phyloP scores from a whole-genome alignment of 78 protist genomes.

The Dictyostelium brefeldianum region DNA sequence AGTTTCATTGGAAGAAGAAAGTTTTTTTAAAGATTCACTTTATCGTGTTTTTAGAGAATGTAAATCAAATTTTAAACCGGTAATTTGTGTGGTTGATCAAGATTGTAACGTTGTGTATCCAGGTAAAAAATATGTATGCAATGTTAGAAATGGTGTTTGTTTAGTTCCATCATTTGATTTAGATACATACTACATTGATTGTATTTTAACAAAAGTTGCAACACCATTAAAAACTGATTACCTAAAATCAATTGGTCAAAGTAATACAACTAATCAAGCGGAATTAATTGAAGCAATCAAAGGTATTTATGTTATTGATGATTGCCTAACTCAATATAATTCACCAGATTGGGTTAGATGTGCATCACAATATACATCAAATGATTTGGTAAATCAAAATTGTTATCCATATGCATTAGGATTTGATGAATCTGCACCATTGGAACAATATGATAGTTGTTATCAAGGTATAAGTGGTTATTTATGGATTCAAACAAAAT shows the following conservation, averaged over 20 bases:
- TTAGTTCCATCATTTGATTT: not conserved
- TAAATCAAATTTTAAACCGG: not conserved
- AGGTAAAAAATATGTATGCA: not conserved
- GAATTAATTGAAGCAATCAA: not conserved
- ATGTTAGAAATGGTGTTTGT: not conserved
- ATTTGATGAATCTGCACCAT: slow-evolving; percentile 14
- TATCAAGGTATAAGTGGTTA: not conserved
- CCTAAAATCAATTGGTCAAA: not conserved
- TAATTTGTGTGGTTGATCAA: not conserved
- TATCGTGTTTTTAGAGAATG: slow-evolving; percentile 14
- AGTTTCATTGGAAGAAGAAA: not conserved
- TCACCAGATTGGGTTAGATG: not conserved
- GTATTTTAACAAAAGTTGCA: slow-evolving; percentile 20
- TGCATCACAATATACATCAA: not conserved
- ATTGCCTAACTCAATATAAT: not conserved
- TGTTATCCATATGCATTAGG: slow-evolving; percentile 27
- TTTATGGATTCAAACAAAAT: not conserved
- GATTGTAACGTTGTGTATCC: not conserved
- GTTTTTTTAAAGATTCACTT: not conserved
- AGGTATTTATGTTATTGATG: not conserved
- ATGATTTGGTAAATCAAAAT: not conserved
- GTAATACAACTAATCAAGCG: not conserved
- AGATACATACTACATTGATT: not conserved
- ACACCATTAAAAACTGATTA: not conserved
- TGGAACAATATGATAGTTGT: slow-evolving; percentile 22